Conservation (phyloP, 495 filamentous ascomycete species). For the Talaromyces adpressus region DNA sequence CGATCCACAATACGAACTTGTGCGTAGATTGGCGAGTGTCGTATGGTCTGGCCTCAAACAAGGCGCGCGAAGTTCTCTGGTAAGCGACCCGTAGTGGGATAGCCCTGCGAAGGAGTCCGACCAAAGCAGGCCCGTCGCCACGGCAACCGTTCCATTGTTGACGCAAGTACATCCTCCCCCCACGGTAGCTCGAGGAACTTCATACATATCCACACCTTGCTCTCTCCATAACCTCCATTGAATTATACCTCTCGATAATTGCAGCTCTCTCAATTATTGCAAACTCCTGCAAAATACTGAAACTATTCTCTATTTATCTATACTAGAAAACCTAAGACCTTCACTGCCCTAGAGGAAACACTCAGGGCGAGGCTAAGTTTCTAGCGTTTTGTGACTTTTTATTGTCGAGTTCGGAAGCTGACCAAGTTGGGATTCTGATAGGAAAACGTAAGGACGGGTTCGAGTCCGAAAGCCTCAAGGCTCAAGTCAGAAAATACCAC, state of each 20-base stretch:
- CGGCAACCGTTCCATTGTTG: conserved; percentile 9
- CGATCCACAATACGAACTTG: background rate
- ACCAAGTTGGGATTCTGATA: conserved; percentile 6
- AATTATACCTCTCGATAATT: background rate
- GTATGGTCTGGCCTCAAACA: background rate
- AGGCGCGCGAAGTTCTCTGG: background rate
- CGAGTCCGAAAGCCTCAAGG: conserved; percentile 6
- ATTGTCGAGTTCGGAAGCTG: conserved; percentile 7
- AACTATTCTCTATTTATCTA: background rate
- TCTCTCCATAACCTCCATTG: background rate
- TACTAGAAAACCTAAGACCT: conserved; percentile 7
- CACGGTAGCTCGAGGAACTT: conserved; percentile 3
- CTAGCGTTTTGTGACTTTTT: conserved; percentile 7
- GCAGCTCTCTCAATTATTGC: background rate
- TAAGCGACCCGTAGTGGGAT: background rate
- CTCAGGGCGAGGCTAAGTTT: conserved; percentile 12
- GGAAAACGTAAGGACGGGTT: conserved; percentile 8
- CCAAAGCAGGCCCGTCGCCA: background rate
- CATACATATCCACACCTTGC: conserved; percentile 4
- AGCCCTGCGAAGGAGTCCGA: background rate
- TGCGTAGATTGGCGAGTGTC: background rate
- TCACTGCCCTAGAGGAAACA: conserved; percentile 5
- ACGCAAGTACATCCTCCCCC: background rate
- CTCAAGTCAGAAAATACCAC: conserved; percentile 5
- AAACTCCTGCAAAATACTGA: background rate